These are phyloP conservation scores for Austroboletus niveus DNA, from an alignment of 1,284 basidiomycete species.

Conservation along the genomic window DNA sequence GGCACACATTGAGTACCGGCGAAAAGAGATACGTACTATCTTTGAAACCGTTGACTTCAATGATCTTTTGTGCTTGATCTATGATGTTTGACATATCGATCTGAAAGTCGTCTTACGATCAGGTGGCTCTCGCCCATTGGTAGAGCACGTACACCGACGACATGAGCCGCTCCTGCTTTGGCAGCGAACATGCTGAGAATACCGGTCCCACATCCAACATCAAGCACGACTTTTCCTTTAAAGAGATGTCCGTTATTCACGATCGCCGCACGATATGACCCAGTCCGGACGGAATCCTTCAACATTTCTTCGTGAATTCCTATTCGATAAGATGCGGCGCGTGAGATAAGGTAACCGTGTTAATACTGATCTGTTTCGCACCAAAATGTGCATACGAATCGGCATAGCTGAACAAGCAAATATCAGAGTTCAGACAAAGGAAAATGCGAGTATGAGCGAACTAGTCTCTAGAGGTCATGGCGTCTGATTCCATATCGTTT, in stretches of 20 bases:
- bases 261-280: slow-evolving; percentile 94
- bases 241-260: slow-evolving; percentile 95
- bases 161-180: slow-evolving; percentile 94
- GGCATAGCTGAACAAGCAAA: slow-evolving; percentile 63
- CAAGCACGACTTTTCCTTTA: slow-evolving; percentile 94
- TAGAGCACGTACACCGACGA: slow-evolving; percentile 75
- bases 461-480: slow-evolving; percentile 83
- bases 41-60: slow-evolving; percentile 94
- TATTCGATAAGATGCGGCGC: slow-evolving; percentile 29
- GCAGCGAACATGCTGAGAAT: slow-evolving; percentile 99
- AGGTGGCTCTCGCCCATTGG: slow-evolving; percentile 1
- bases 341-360: slow-evolving; percentile 6
- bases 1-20: neutral
- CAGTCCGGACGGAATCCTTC: slow-evolving; percentile 95
- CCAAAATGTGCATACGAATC: slow-evolving; percentile 96
- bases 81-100: slow-evolving; percentile 99
- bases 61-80: slow-evolving; percentile 97
- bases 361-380: slow-evolving; percentile 36
- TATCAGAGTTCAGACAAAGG: slow-evolving; percentile 29
- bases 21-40: slow-evolving; percentile 65
- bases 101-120: slow-evolving; percentile 38
- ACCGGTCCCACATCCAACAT: slow-evolving; percentile 98
- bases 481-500: slow-evolving; percentile 32
- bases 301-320: slow-evolving; percentile 99
- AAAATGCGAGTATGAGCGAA: slow-evolving; percentile 46